Evolutionary conservation across 192 early-diverging fungal genomes (phyloP).

Genomic region (Piromyces finnis): DNA sequence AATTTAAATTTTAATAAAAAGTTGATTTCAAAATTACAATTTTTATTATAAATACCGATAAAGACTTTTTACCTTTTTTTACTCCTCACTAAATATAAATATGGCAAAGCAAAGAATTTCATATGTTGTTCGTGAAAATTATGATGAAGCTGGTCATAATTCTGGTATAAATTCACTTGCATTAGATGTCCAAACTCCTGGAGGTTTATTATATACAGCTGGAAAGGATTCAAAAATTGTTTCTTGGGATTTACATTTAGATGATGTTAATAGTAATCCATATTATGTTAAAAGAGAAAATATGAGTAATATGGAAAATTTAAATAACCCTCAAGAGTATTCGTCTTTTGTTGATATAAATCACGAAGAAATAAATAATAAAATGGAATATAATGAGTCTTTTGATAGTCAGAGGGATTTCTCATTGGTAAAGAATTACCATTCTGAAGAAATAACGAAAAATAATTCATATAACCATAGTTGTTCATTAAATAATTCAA

Average conservation of each 20-base stretch:
- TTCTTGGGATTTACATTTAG: slow-evolving; percentile 59
- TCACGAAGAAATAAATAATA: background rate
- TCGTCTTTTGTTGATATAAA: background rate
- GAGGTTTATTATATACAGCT: slow-evolving; percentile 68
- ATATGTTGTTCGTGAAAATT: slow-evolving; percentile 33
- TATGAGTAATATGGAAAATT: background rate
- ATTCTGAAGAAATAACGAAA: background rate
- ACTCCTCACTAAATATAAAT: too few relatives aligned
- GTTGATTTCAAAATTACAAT: too few relatives aligned
- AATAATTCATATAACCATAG: background rate
- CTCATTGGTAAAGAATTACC: background rate
- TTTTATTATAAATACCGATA: too few relatives aligned
- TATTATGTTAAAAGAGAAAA: slow-evolving; percentile 3
- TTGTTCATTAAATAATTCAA: too few relatives aligned
- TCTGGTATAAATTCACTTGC: slow-evolving; percentile 77
- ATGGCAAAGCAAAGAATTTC: slow-evolving; percentile 28
- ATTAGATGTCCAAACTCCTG: slow-evolving; percentile 32
- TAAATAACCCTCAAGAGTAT: background rate
- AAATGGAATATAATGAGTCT: background rate
- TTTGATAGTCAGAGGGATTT: slow-evolving; percentile 10
- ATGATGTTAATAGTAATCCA: slow-evolving; percentile 8
- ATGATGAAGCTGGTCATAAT: slow-evolving; percentile 43
- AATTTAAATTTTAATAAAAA: too few relatives aligned
- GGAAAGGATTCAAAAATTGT: slow-evolving; percentile 78
- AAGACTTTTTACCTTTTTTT: too few relatives aligned